Evolutionary conservation across 495 filamentous ascomycete genomes (phyloP), one percentile per base, ranked within the genome.

Genomic region (Immersiella caudata): DNA sequence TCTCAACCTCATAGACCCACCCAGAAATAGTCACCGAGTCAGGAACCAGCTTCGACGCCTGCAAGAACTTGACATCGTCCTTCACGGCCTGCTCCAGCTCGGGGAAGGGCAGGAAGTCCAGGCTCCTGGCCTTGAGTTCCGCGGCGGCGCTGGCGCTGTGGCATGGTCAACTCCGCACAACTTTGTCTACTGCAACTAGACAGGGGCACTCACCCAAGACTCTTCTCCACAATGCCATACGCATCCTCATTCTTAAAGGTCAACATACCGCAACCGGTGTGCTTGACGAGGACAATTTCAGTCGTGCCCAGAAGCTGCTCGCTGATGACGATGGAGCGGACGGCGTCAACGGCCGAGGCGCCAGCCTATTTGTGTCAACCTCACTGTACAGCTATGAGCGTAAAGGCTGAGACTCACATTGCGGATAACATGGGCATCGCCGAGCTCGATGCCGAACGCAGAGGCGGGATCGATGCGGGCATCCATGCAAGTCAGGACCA

Each of bases 241-340:
- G 89, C 85, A 63, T 86, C 87, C 64, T 84, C 83, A 65, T 94
- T 91, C 5, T 81, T 83, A 70, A 94, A 96, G 0, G 87, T 92
- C 50, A 93, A 71, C 93, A 95, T 95, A 27, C 92, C 92, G 70
- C 92, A 96, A 6, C 88, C 89, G 6, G 85, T 89, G 61, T 96
- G 91, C 78, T 96, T 94, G 65, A 96, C 79, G 22, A 96, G 70
- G 27, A 94, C 70, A 35, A 96, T 87, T 72, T 93, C 91, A 0
- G 80, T 82, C 0, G 92, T 97, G n/a, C 88, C 90, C 8, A 96
- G 85, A 5, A 94, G 81, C 75, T 96, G 92, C 81, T 96, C 81
- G 5, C 89, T 92, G 70, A 96, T 93, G 46, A 93, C 80, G 67
- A 96, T 83, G 40, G 86, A 90, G 61, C 92, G 87, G 0, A 94